Evolutionary conservation across 306 rosid species (phyloP).

Genomic region (Argentina anserina): DNA sequence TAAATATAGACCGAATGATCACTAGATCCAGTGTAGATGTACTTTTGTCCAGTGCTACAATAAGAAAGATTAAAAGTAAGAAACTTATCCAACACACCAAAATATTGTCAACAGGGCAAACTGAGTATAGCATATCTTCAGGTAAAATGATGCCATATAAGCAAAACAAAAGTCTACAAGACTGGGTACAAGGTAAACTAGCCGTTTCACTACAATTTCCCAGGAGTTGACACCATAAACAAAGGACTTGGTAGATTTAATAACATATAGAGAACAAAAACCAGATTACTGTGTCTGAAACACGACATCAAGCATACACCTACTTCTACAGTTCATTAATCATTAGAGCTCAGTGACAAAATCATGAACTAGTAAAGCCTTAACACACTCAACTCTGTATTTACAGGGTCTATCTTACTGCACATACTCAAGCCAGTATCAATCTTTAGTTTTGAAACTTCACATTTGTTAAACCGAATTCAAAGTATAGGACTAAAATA

Average conservation of each 20-base stretch:
- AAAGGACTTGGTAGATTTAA: background rate
- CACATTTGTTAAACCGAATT: background rate
- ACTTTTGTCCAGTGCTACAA: constrained; percentile 61
- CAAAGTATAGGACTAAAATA: background rate
- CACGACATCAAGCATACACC: background rate
- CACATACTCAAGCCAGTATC: background rate
- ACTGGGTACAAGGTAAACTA: background rate
- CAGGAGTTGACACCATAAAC: background rate
- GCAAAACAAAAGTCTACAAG: background rate
- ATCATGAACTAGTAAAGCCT: background rate
- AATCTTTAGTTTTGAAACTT: too few relatives aligned
- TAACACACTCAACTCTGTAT: background rate
- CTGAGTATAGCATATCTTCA: background rate
- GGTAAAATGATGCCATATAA: background rate
- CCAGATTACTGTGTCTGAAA: background rate
- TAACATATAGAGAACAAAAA: background rate
- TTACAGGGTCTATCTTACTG: background rate
- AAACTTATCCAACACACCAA: background rate
- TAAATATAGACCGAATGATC: constrained; percentile 67
- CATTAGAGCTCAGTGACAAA: background rate
- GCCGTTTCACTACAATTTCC: background rate
- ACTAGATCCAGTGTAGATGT: constrained; percentile 90
- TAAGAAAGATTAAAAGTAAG: background rate
- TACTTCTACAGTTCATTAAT: background rate
- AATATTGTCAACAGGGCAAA: background rate